phyloP scores from a whole-genome alignment of 495 filamentous ascomycete species.

The Rostrohypoxylon terebratum region DNA sequence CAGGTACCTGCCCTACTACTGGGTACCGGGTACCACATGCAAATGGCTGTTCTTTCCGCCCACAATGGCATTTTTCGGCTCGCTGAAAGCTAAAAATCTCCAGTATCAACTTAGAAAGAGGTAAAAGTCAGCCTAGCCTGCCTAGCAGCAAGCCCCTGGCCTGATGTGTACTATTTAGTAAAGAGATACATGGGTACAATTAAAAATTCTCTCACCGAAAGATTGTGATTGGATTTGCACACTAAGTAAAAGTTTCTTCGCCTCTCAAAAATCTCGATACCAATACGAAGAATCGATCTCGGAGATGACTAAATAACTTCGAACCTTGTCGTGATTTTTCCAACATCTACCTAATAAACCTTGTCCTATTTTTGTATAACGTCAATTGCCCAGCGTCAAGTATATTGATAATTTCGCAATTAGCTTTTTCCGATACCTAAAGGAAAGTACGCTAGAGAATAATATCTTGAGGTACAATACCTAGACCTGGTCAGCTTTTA shows the following conservation, averaged over 20 bases:
- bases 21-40: conserved; percentile 37
- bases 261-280: conserved; percentile 5
- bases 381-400: conserved; percentile 5
- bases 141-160: neutral
- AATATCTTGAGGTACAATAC: neutral
- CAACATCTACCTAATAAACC: neutral
- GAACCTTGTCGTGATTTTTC: neutral
- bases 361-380: neutral
- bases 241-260: conserved; percentile 15
- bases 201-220: conserved; percentile 29
- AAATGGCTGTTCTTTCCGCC: conserved; percentile 17
- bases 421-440: neutral
- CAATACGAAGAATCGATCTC: neutral
- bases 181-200: neutral
- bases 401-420: neutral
- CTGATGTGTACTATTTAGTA: conserved; percentile 3
- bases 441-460: neutral
- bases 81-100: conserved; percentile 17
- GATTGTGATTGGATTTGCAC: conserved; percentile 6
- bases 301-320: conserved; percentile 9
- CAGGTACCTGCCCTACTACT: conserved; percentile 41
- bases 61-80: conserved; percentile 3
- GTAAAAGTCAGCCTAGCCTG: conserved; percentile 1
- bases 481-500: conserved; percentile 4
- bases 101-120: too few species aligned